Conservation (phyloP, 345 rosid species). For the Chamaenerion angustifolium region DNA sequence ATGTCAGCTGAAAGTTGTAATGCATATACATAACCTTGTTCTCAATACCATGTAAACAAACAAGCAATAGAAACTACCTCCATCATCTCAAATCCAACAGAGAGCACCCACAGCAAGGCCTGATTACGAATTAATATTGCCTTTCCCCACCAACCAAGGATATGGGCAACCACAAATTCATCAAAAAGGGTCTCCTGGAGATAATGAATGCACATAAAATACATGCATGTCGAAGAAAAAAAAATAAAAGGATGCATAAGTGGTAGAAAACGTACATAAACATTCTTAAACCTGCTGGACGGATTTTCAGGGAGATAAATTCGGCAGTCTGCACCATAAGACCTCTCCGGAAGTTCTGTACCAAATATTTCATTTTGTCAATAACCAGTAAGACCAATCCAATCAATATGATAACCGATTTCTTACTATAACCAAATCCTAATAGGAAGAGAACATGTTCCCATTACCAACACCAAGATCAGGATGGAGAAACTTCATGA, state of each 20-base stretch:
- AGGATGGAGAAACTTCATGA: conserved; percentile 98
- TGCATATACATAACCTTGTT: background rate
- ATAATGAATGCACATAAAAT: conserved; percentile 4
- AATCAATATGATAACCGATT: no score
- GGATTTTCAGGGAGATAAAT: conserved; percentile 75
- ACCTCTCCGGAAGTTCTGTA: conserved; percentile 90
- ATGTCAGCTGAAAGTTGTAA: conserved; percentile 55
- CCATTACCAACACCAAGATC: conserved; percentile 86
- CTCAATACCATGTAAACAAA: background rate
- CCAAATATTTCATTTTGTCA: conserved; percentile 8
- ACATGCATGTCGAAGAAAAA: conserved; percentile 1
- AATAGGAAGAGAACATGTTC: no score
- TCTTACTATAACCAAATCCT: no score
- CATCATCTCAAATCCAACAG: conserved; percentile 92
- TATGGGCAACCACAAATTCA: conserved; percentile 92
- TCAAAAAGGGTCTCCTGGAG: conserved; percentile 76
- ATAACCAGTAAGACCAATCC: no score
- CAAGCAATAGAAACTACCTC: conserved; percentile 38
- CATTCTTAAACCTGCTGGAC: conserved; percentile 96
- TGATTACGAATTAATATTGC: conserved; percentile 92
- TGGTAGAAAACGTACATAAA: conserved; percentile 92
- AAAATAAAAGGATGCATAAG: conserved; percentile 13
- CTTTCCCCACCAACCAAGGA: conserved; percentile 99
- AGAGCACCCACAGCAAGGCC: conserved; percentile 92
- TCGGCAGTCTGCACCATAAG: conserved; percentile 96